Percentiles rank a stretch among this genome's conserved stretches.
phyloP scores from a whole-genome alignment of 805 yeast genomes.

The Cyberlindnera nakhonratchasimensis region DNA sequence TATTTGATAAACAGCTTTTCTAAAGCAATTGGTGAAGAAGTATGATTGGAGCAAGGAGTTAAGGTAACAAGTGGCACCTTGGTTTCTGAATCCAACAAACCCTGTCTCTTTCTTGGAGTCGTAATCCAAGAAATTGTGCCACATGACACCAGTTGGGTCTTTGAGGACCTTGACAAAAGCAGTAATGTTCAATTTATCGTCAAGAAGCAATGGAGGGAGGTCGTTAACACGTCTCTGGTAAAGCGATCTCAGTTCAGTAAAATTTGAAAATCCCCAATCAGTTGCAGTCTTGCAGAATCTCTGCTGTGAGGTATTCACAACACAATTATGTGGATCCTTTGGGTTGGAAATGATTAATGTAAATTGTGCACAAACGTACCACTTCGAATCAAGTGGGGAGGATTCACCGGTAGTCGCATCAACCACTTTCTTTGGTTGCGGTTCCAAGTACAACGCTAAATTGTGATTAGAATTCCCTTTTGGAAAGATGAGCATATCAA shows the following conservation, averaged over 20 bases:
- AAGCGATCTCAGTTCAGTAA: slow-evolving; percentile 50
- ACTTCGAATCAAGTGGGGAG: slow-evolving; percentile 43
- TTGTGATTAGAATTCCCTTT: slow-evolving; percentile 59
- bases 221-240: slow-evolving; percentile 28
- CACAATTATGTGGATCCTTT: slow-evolving; percentile 54
- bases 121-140: slow-evolving; percentile 84
- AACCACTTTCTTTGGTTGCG: slow-evolving; percentile 39
- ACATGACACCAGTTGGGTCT: slow-evolving; percentile 90
- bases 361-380: slow-evolving; percentile 93
- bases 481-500: slow-evolving; percentile 76
- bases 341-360: slow-evolving; percentile 85
- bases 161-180: slow-evolving; percentile 73
- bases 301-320: slow-evolving; percentile 66
- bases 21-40: slow-evolving; percentile 76
- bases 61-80: slow-evolving; percentile 97
- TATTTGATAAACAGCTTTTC: slow-evolving; percentile 83
- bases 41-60: slow-evolving; percentile 90
- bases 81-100: slow-evolving; percentile 88
- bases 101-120: slow-evolving; percentile 88
- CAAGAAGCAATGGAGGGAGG: slow-evolving; percentile 38
- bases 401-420: slow-evolving; percentile 29
- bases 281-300: slow-evolving; percentile 71
- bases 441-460: slow-evolving; percentile 78
- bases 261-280: slow-evolving; percentile 95
- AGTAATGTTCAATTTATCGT: slow-evolving; percentile 64